phyloP scores from a whole-genome alignment of 371 early-diverging fungal species.

The Quaeritorhiza haematococci region DNA sequence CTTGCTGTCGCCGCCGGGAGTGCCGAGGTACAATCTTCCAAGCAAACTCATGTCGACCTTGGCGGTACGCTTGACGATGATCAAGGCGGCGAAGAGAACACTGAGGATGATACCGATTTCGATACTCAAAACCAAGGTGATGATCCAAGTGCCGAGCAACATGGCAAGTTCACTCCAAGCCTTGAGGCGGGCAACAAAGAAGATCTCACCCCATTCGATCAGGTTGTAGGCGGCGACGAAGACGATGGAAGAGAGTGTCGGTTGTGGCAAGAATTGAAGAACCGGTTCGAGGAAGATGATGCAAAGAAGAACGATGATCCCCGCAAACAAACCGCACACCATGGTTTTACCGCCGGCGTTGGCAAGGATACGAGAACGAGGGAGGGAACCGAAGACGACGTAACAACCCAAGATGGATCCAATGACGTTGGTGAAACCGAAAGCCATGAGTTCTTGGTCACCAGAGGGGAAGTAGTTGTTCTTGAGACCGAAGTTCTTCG shows the following conservation, averaged over 20 bases:
- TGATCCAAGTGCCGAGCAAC: constrained; percentile 19
- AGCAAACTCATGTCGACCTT: constrained; percentile 18
- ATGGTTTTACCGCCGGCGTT: constrained; percentile 28
- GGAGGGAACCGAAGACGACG: constrained; percentile 28
- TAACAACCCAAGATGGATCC: constrained; percentile 18
- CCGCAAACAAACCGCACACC: constrained; percentile 23
- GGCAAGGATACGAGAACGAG: constrained; percentile 33
- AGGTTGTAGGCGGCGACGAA: constrained; percentile 28
- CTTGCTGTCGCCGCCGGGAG: not conserved
- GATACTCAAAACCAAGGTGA: constrained; percentile 24
- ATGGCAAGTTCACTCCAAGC: constrained; percentile 25
- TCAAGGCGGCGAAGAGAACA: constrained; percentile 23
- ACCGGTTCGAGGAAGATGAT: constrained; percentile 16
- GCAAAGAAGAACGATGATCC: constrained; percentile 17
- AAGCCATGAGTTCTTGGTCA: constrained; percentile 33
- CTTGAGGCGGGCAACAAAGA: constrained; percentile 19
- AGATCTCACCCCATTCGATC: constrained; percentile 30
- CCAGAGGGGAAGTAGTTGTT: constrained; percentile 25
- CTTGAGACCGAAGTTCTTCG: constrained; percentile 25
- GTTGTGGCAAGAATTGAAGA: constrained; percentile 28
- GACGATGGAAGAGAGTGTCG: constrained; percentile 32
- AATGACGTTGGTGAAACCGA: constrained; percentile 31
- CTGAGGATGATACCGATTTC: constrained; percentile 25
- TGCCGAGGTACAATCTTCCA: constrained; percentile 10
- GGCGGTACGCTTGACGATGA: constrained; percentile 31